phyloP scores from a whole-genome alignment of 805 yeast genomes.

The Lipomyces yamanashiensis region DNA sequence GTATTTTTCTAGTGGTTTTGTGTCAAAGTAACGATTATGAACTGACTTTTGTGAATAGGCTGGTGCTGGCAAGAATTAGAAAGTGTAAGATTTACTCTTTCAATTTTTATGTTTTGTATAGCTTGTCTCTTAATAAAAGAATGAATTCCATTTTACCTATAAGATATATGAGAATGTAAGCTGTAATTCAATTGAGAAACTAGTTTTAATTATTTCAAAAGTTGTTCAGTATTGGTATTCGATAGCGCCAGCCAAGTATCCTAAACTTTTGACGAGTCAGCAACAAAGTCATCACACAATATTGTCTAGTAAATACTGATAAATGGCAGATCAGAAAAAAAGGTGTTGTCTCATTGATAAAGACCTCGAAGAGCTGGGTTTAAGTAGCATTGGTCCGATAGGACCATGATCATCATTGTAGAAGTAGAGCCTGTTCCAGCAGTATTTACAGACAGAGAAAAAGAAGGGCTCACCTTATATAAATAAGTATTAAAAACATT shows the following conservation, averaged over 20 bases:
- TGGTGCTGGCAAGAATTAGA: conserved; percentile 82
- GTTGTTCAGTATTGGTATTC: no score
- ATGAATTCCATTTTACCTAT: no score
- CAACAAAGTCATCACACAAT: neutral
- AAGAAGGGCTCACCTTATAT: neutral
- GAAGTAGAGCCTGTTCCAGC: neutral
- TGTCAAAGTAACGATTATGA: neutral
- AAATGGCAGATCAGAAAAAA: conserved; percentile 6
- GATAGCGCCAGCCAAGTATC: no score
- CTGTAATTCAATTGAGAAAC: no score
- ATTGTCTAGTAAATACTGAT: neutral
- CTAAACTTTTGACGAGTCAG: no score
- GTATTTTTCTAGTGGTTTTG: neutral
- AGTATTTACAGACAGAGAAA: neutral
- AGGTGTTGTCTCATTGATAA: conserved; percentile 20
- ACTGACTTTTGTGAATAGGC: conserved; percentile 44
- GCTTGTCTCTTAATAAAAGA: no score
- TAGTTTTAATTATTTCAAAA: no score
- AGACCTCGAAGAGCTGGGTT: conserved; percentile 39
- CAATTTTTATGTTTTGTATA: neutral
- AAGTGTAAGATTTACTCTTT: neutral
- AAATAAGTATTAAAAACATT: no score
- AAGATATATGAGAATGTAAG: no score
- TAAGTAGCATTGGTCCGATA: conserved; percentile 26
- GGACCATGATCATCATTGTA: conserved; percentile 39